Percentiles rank a stretch among this genome's conserved stretches.
Conservation (phyloP, 164 flowering plant species). For the Echeveria elegans region DNA sequence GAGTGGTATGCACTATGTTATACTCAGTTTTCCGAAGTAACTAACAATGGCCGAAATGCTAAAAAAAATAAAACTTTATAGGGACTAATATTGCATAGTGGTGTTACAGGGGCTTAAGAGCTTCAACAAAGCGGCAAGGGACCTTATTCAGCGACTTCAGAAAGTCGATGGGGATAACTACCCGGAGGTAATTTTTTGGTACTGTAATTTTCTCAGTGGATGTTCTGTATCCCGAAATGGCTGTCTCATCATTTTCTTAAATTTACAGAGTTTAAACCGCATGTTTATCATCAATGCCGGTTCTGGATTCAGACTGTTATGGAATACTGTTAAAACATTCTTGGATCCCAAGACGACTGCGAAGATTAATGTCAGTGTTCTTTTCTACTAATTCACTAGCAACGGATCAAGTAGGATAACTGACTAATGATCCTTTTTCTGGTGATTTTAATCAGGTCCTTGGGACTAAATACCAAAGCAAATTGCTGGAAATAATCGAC, state of each 20-base stretch:
- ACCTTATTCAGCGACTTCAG: slow-evolving; percentile 64
- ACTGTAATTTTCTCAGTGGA: not conserved
- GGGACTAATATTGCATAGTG: slow-evolving; percentile 18
- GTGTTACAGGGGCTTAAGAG: slow-evolving; percentile 54
- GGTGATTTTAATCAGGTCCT: slow-evolving; percentile 30
- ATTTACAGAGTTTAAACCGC: slow-evolving; percentile 55
- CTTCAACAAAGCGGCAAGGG: slow-evolving; percentile 78
- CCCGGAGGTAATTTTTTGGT: slow-evolving; percentile 69
- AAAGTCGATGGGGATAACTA: slow-evolving; percentile 88
- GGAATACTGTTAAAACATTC: slow-evolving; percentile 83
- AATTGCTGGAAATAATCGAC: slow-evolving; percentile 49
- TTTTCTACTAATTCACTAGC: not conserved
- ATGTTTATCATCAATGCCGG: slow-evolving; percentile 97
- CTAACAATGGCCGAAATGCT: not conserved
- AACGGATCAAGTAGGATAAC: not conserved
- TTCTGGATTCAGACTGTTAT: slow-evolving; percentile 75
- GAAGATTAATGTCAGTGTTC: slow-evolving; percentile 61
- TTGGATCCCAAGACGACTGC: slow-evolving; percentile 85
- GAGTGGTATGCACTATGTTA: slow-evolving; percentile 88
- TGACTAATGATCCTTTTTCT: not conserved
- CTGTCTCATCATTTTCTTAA: not conserved
- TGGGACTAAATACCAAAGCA: slow-evolving; percentile 47
- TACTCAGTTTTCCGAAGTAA: not conserved
- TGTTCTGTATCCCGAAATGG: not conserved
- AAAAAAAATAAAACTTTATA: not conserved